Percentiles rank a stretch among this genome's conserved stretches.
phyloP scores from a whole-genome alignment of 148 eudicot species.

The Rhododendron molle region DNA sequence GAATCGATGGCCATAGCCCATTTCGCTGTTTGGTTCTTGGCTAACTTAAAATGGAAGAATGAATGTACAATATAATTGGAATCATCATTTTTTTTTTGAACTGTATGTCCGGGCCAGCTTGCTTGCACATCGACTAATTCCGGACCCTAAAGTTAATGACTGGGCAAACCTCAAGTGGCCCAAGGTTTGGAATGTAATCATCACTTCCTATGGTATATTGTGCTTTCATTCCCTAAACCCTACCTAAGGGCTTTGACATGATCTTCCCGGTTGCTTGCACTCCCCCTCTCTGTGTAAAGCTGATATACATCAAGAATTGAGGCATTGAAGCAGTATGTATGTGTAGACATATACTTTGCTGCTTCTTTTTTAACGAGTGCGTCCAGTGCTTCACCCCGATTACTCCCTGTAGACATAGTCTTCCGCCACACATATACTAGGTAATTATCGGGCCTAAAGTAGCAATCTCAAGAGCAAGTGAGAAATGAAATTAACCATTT shows the following conservation, averaged over 20 bases:
- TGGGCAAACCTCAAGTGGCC: no score
- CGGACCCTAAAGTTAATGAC: background rate
- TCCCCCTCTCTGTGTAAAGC: background rate
- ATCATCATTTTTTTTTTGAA: no score
- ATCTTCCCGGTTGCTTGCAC: background rate
- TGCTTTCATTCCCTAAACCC: background rate
- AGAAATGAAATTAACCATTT: background rate
- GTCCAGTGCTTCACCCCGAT: background rate
- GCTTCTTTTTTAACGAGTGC: background rate
- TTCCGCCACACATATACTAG: background rate
- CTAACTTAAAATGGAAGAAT: background rate
- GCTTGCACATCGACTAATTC: background rate
- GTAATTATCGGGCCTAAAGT: background rate
- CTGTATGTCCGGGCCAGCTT: no score
- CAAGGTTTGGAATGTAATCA: background rate
- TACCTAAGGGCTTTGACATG: background rate
- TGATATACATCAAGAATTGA: background rate
- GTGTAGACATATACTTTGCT: background rate
- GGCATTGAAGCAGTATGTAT: slow-evolving; percentile 4
- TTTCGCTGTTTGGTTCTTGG: background rate
- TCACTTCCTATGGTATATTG: no score
- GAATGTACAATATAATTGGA: background rate
- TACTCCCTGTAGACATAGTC: background rate
- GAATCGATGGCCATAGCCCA: background rate
- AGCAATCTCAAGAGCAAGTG: background rate